Percentiles rank a stretch among this genome's conserved stretches.
These are phyloP conservation scores for Lactarius hatsudake DNA, from an alignment of 768 basidiomycete species.

Conservation along the genomic window DNA sequence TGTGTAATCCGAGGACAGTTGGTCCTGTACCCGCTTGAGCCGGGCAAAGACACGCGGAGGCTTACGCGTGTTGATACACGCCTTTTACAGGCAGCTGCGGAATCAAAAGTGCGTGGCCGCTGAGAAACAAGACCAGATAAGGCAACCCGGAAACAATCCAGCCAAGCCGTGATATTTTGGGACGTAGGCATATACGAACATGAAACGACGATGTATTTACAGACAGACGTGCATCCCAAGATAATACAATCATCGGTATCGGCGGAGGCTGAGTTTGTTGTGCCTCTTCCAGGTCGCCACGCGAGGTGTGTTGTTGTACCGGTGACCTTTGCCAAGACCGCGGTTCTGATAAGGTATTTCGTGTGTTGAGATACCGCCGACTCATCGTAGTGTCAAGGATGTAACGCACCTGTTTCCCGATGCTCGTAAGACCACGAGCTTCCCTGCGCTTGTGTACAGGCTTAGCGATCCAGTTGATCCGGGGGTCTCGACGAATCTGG, in stretches of 20 bases:
- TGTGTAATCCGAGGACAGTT: not conserved
- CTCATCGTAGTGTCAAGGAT: not conserved
- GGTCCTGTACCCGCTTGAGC: not conserved
- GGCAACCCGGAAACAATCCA: not conserved
- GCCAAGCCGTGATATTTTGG: slow-evolving; percentile 16
- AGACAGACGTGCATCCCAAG: slow-evolving; percentile 27
- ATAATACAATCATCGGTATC: slow-evolving; percentile 64
- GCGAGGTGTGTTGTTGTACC: slow-evolving; percentile 89
- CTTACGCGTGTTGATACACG: slow-evolving; percentile 12
- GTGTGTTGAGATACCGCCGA: slow-evolving; percentile 10
- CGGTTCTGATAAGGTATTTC: slow-evolving; percentile 61
- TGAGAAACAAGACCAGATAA: slow-evolving; percentile 1
- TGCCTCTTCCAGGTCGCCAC: slow-evolving; percentile 95
- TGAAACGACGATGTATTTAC: slow-evolving; percentile 17
- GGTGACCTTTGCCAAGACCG: slow-evolving; percentile 93
- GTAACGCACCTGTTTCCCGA: slow-evolving; percentile 82
- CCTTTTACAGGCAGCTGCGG: slow-evolving; percentile 1
- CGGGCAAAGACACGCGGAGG: not conserved
- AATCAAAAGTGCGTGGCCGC: slow-evolving; percentile 1
- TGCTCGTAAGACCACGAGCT: slow-evolving; percentile 93
- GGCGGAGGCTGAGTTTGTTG: slow-evolving; percentile 93
- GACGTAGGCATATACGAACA: slow-evolving; percentile 35
- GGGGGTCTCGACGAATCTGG: slow-evolving; percentile 89
- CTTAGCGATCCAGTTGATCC: slow-evolving; percentile 99
- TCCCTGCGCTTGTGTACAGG: slow-evolving; percentile 99